Evolutionary conservation across 2,329 filamentous ascomycete genomes (phyloP), one percentile per base, ranked within the genome.

Genomic region (Aspergillus tanneri): DNA sequence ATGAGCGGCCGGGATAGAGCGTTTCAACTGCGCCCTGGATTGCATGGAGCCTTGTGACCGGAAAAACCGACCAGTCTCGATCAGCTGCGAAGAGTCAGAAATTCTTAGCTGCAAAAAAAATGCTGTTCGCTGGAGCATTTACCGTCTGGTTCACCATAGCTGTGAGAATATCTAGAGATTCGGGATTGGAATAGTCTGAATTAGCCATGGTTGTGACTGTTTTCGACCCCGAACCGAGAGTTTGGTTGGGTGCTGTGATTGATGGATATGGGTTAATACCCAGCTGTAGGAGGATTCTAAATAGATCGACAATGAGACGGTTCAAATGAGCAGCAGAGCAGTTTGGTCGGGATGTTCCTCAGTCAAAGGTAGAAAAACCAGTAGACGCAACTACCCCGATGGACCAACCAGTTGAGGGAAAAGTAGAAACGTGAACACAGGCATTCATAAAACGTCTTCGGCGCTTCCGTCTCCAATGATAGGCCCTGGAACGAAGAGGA

Each of bases 21-120:
- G 63, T 50, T 71, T 70, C 28, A 73, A 48, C 22, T 70, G 69
- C 11, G 61, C 50, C 19, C 61, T 61, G 10, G 64, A 60, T 32
- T 67, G 63, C 40, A 66, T 53, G 11, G 69, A 69, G 12, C 64
- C 67, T 5, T 60, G 59, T 11, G 67, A 64, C 41, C 65, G 67
- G 43, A 73, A 72, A 46, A 72, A 68, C 7, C 69, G 67, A 16
- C 67, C 70, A 10, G 68, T 72, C 25, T 72, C 71, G 45, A 72
- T 59, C 21, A 73, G 64, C 71, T 73, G 54, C 14, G 14, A n/a
- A 34, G 14, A 9, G 50, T 66, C 49, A 65, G 62, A 55, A 24
- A 8, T n/a, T 14, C 32, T 18, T 18, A 12, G 6, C 10, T 11
- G 9, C 3, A 11, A 24, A 28, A 25, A 16, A 18, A 7, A 5